Conservation (phyloP, 495 filamentous ascomycete genomes). For the Aspergillus saccharolyticus region DNA sequence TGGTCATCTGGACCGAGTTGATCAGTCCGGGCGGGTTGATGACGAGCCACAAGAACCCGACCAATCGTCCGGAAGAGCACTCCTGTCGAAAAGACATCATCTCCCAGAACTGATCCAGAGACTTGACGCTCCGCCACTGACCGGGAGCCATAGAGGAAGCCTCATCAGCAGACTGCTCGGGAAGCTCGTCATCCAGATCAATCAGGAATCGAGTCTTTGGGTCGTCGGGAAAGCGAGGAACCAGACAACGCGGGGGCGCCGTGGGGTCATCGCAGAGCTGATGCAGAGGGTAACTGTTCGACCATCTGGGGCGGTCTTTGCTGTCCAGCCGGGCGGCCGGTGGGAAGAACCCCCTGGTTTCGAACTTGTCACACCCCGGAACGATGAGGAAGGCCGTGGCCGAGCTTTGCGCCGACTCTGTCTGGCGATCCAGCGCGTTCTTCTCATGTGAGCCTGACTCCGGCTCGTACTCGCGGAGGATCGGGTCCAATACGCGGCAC, state of each 20-base stretch:
- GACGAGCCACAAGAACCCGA: constrained; percentile 92
- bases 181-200: constrained; percentile 78
- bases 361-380: constrained; percentile 73
- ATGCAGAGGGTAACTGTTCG: constrained; percentile 58
- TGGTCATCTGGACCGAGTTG: constrained; percentile 38
- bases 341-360: constrained; percentile 63
- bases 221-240: constrained; percentile 92
- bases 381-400: constrained; percentile 74
- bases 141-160: constrained; percentile 44
- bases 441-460: constrained; percentile 37
- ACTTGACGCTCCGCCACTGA: constrained; percentile 75
- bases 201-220: constrained; percentile 89
- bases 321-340: constrained; percentile 34
- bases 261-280: constrained; percentile 50
- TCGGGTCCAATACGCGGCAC: constrained; percentile 78
- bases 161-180: constrained; percentile 29
- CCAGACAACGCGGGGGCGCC: constrained; percentile 75
- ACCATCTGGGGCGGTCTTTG: constrained; percentile 44
- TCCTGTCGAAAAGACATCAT: constrained; percentile 97
- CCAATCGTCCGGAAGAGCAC: constrained; percentile 82
- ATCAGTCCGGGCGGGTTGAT: constrained; percentile 52
- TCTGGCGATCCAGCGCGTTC: constrained; percentile 38
- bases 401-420: constrained; percentile 35
- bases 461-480: constrained; percentile 48
- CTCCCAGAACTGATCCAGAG: constrained; percentile 93